Base-by-base conservation (phyloP, 208 protist species). In the Crithidia acanthocephali region DNA sequence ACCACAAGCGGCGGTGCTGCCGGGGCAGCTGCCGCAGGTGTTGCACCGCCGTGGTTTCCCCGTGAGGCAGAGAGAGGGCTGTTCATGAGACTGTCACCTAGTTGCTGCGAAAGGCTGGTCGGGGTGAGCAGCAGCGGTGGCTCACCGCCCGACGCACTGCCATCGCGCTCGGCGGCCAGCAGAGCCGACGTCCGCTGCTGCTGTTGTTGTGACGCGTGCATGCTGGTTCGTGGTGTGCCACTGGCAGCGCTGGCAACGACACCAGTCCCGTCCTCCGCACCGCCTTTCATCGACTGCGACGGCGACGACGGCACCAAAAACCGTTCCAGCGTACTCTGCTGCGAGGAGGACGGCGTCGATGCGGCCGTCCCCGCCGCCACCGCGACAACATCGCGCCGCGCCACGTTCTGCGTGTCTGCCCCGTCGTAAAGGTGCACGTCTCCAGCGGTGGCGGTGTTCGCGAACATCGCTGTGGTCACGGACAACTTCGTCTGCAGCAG, bases 401-500 rank as follows among this genome's bases (percentile, higher is more conserved):
- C 57, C 28, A 91, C 79, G 23, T 83, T 85, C 20, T 80, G 72
- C 65, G 63, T 73, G 40, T 88, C 75, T 3, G 76, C 72, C 20
- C 66, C 76, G 15, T 79, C 42, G 64, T 78, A 57, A 28, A 91
- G 73, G 20, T 76, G 74, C 37, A 63, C 35, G 30, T 72, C 65
- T 8, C 52, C 64, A n/a, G 80, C 65, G 2, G 68, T 60, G 20
- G 40, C 53, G 30, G 28, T 77, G 66, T 76, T 82, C 45, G 94
- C 90, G 16, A 97, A 79, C 42, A 94, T 76, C 16, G 88, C 90
- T 8, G 81, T 80, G 16, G 88, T 95, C 32, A 98, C 92, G 42
- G 72, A 88, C 28, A 97, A 70, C 70, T 98, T 98, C 20, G 61
- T 76, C 59, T 97, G 83, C 47, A 98, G 77, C 73, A 97, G 79